phyloP scores from a whole-genome alignment of 345 rosid species.

The Combretum micranthum region DNA sequence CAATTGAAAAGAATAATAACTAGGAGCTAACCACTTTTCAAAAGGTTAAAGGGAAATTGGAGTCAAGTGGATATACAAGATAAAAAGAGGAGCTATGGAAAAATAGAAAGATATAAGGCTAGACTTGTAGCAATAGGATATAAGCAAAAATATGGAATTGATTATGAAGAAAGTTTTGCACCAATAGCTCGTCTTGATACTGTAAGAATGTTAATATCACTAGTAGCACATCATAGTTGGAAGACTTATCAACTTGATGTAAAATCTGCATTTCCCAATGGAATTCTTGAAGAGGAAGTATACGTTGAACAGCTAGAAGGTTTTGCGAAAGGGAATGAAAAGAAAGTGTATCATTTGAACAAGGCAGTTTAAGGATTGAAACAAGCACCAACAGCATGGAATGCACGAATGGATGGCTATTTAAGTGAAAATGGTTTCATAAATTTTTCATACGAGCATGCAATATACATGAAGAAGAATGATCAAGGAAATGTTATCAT shows the following conservation, averaged over 20 bases:
- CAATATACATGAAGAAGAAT: background rate
- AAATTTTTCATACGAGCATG: background rate
- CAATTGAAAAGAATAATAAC: no score
- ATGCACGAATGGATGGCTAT: background rate
- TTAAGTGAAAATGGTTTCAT: background rate
- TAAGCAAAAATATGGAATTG: background rate
- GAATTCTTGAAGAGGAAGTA: background rate
- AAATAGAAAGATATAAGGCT: background rate
- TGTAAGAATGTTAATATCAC: background rate
- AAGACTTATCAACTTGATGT: background rate
- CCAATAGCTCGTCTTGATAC: background rate
- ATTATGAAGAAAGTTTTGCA: background rate
- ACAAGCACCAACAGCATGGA: background rate
- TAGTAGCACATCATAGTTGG: background rate
- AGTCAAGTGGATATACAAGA: no score
- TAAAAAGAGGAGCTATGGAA: background rate
- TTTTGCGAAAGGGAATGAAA: background rate
- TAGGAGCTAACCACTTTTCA: no score
- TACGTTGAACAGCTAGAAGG: background rate
- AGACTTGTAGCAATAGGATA: background rate
- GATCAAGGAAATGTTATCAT: background rate
- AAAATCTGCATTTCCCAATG: background rate
- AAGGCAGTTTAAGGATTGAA: background rate
- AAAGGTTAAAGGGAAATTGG: no score
- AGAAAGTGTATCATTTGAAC: background rate